Percentiles rank a stretch among this genome's conserved stretches.
Evolutionary conservation across 228 moss, liverwort and hornwort species (phyloP).

Genomic region (Sphagnum fallax): DNA sequence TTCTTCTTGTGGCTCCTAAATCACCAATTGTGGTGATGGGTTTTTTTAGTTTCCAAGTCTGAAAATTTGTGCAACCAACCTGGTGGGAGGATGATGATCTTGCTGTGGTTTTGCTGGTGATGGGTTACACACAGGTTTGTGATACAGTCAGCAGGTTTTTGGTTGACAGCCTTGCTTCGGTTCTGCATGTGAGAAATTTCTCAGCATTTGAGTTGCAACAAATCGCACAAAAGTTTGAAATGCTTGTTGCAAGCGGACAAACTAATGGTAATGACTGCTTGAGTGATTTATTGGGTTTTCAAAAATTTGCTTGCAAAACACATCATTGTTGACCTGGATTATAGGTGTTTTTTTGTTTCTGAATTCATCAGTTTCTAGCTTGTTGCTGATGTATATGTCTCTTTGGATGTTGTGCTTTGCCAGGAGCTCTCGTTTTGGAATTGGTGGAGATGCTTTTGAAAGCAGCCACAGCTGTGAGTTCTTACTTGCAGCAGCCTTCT

Average conservation of each 20-base stretch:
- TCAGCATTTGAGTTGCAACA: conserved; percentile 28
- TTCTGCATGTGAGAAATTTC: conserved; percentile 18
- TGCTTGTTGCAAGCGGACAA: conserved; percentile 8
- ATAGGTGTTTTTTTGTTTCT: too few species aligned
- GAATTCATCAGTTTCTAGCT: too few species aligned
- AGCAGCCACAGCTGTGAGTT: conserved; percentile 25
- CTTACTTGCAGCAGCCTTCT: conserved; percentile 12
- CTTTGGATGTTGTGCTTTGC: too few species aligned
- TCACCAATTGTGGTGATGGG: neutral
- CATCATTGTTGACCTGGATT: too few species aligned
- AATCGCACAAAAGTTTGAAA: conserved; percentile 23
- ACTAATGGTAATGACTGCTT: conserved; percentile 15
- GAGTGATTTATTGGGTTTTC: too few species aligned
- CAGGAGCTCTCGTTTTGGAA: conserved; percentile 11
- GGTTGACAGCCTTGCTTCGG: conserved; percentile 25
- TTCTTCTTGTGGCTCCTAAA: too few species aligned
- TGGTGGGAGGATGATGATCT: neutral
- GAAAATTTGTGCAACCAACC: too few species aligned
- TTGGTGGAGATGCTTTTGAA: conserved; percentile 31
- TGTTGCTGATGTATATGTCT: too few species aligned
- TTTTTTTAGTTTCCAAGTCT: neutral
- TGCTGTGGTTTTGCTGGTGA: neutral
- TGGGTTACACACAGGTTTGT: conserved; percentile 24
- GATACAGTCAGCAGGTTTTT: conserved; percentile 25
- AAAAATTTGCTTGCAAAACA: too few species aligned